These are phyloP conservation scores for Trichoderma brevicompactum DNA, from an alignment of 2,329 filamentous ascomycete species.

Conservation along the genomic window DNA sequence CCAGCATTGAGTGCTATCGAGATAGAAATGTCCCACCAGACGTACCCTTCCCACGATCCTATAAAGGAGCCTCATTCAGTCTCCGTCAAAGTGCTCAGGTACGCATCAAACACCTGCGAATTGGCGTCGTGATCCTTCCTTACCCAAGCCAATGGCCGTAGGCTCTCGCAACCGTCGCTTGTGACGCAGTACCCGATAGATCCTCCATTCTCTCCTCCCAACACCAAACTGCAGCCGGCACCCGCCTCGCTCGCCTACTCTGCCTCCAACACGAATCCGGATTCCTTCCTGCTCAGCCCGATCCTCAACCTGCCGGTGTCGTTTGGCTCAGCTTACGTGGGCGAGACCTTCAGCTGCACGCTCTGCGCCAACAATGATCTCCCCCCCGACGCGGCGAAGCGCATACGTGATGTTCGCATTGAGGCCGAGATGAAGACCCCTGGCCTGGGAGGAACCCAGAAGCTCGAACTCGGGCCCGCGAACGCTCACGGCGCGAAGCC, in stretches of 20 bases:
- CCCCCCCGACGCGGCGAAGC: slow-evolving; percentile 42
- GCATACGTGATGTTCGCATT: slow-evolving; percentile 77
- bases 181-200: slow-evolving; percentile 70
- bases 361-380: slow-evolving; percentile 92
- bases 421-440: slow-evolving; percentile 96
- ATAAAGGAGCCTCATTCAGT: slow-evolving; percentile 78
- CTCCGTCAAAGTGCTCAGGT: slow-evolving; percentile 77
- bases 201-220: slow-evolving; percentile 50
- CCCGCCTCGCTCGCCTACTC: slow-evolving; percentile 75
- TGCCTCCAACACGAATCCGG: slow-evolving; percentile 51
- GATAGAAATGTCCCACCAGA: slow-evolving; percentile 60
- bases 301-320: slow-evolving; percentile 83
- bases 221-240: slow-evolving; percentile 46
- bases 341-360: slow-evolving; percentile 92
- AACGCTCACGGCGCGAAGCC: slow-evolving; percentile 27
- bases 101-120: slow-evolving; percentile 33
- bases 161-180: slow-evolving; percentile 80
- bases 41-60: slow-evolving; percentile 60
- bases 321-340: slow-evolving; percentile 94
- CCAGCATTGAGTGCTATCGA: neutral
- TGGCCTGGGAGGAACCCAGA: slow-evolving; percentile 59
- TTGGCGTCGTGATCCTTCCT: neutral
- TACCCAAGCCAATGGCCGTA: slow-evolving; percentile 42
- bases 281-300: slow-evolving; percentile 63
- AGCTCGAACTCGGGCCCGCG: slow-evolving; percentile 62